Percentiles rank a stretch among this genome's conserved stretches.
These are phyloP conservation scores for Macrolepiota fuliginosa DNA, from an alignment of 768 basidiomycete species.

Conservation along the genomic window DNA sequence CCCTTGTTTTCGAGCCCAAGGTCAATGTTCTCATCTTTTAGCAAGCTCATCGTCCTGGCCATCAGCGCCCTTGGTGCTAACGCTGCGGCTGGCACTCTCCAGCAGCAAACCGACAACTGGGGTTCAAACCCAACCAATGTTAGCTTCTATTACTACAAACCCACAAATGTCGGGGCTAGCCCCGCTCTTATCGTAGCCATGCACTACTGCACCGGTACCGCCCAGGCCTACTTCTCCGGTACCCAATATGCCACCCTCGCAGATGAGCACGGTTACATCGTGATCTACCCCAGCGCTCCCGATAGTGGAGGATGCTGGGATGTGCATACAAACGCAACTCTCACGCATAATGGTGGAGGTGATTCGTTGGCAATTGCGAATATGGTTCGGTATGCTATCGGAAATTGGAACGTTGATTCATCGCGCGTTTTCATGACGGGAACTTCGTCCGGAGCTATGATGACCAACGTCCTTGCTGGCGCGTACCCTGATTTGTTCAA, in stretches of 20 bases:
- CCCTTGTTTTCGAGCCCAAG: neutral
- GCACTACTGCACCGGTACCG: constrained; percentile 52
- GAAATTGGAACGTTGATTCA: constrained; percentile 44
- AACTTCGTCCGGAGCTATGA: constrained; percentile 55
- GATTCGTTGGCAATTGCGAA: constrained; percentile 52
- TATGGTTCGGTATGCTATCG: constrained; percentile 45
- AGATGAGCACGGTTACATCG: constrained; percentile 46
- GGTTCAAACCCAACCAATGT: constrained; percentile 54
- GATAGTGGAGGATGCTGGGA: constrained; percentile 51
- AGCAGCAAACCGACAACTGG: constrained; percentile 40
- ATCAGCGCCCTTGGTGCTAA: constrained; percentile 17
- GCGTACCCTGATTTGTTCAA: constrained; percentile 54
- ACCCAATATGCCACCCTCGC: constrained; percentile 49
- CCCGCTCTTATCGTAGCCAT: constrained; percentile 52
- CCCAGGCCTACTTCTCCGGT: constrained; percentile 47
- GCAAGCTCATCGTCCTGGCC: neutral
- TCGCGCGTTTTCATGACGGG: constrained; percentile 50
- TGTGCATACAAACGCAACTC: constrained; percentile 44
- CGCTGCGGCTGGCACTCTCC: constrained; percentile 30
- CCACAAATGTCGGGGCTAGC: constrained; percentile 31
- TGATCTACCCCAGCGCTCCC: constrained; percentile 49
- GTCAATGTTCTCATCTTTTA: neutral
- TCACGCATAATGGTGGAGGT: constrained; percentile 54
- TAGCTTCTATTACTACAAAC: constrained; percentile 44
- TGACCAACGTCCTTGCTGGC: constrained; percentile 54